Percentiles rank a stretch among this genome's conserved stretches.
phyloP scores from a whole-genome alignment of 495 filamentous ascomycete genomes.

The Xylaria longipes region DNA sequence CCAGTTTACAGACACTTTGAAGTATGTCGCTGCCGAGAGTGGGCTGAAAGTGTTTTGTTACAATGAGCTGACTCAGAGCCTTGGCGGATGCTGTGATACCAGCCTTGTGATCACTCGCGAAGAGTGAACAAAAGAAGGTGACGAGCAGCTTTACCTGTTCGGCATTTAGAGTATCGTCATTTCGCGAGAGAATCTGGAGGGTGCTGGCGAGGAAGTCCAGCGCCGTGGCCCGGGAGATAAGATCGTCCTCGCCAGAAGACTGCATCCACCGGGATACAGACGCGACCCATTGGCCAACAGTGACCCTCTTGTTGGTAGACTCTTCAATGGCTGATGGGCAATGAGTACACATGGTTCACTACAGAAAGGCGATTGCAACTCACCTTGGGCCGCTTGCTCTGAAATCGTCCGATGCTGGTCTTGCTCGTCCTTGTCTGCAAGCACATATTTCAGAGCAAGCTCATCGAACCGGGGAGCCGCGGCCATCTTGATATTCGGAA shows the following conservation, averaged over 20 bases:
- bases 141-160: conserved; percentile 53
- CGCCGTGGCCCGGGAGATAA: conserved; percentile 52
- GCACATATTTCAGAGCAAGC: conserved; percentile 56
- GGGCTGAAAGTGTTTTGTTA: conserved; percentile 55
- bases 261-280: conserved; percentile 58
- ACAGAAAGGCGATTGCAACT: conserved; percentile 18
- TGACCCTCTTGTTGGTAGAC: conserved; percentile 47
- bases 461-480: conserved; percentile 46
- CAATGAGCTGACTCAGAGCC: conserved; percentile 49
- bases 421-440: conserved; percentile 47
- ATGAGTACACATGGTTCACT: conserved; percentile 20
- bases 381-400: conserved; percentile 50
- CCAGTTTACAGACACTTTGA: conserved; percentile 48
- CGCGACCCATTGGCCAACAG: conserved; percentile 55
- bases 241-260: conserved; percentile 45
- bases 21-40: conserved; percentile 49
- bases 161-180: conserved; percentile 38
- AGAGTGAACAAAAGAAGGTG: conserved; percentile 57
- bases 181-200: conserved; percentile 48
- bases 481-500: conserved; percentile 40
- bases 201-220: conserved; percentile 55
- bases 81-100: conserved; percentile 55
- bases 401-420: conserved; percentile 41
- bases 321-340: conserved; percentile 47
- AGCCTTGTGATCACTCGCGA: conserved; percentile 57